Percentiles rank a stretch among this genome's conserved stretches.
Conservation (phyloP, 2,329 filamentous ascomycete genomes). For the Raffaelea arxii region DNA sequence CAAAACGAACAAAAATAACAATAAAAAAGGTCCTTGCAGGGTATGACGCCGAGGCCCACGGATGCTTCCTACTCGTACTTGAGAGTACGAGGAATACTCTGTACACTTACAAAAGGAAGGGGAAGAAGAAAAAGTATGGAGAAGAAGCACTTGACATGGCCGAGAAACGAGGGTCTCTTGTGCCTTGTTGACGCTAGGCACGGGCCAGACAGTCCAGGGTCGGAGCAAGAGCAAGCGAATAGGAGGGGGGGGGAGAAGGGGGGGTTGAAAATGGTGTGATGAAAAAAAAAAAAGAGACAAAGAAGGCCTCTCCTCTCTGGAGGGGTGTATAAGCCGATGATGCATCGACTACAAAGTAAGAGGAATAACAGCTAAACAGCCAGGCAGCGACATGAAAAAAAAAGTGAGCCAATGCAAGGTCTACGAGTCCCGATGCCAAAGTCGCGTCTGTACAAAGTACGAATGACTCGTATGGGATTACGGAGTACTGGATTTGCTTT, state of each 20-base stretch:
- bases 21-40: background rate
- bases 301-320: no score
- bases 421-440: no score
- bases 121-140: no score
- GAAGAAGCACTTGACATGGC: no score
- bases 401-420: no score
- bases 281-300: background rate
- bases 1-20: no score
- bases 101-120: background rate
- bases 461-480: no score
- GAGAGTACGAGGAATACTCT: background rate
- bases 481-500: no score
- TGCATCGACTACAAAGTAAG: background rate
- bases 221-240: background rate
- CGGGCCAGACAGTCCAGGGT: background rate
- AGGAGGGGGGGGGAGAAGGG: background rate
- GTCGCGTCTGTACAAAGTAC: background rate
- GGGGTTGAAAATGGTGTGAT: background rate
- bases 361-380: background rate
- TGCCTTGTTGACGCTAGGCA: background rate
- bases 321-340: background rate
- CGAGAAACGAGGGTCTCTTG: background rate
- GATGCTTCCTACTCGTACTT: no score
- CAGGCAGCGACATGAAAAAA: background rate
- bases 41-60: background rate